Conservation (phyloP, 2,329 filamentous ascomycete genomes). For the Albophoma yamanashiensis region DNA sequence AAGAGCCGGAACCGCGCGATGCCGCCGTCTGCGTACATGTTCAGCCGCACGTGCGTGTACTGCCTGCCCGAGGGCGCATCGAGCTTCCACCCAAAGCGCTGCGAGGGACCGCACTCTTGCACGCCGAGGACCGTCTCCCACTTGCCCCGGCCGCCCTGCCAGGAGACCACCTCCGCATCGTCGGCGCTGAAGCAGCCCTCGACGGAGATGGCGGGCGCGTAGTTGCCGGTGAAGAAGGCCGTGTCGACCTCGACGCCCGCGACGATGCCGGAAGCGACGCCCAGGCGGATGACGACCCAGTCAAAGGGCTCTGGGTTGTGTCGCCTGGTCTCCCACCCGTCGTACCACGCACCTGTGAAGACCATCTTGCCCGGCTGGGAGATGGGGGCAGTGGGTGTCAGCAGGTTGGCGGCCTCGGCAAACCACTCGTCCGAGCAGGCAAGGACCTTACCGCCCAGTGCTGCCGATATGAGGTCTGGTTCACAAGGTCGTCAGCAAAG, state of each 20-base stretch:
- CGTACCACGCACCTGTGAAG: constrained; percentile 59
- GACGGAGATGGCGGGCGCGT: constrained; percentile 69
- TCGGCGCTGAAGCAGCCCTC: constrained; percentile 60
- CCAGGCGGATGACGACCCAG: constrained; percentile 56
- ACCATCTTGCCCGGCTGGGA: constrained; percentile 57
- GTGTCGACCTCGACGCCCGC: constrained; percentile 72
- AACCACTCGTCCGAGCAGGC: constrained; percentile 62
- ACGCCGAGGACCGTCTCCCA: constrained; percentile 65
- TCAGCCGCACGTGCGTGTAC: constrained; percentile 70
- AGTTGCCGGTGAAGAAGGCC: constrained; percentile 72
- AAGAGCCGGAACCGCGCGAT: constrained; percentile 73
- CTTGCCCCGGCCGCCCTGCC: constrained; percentile 45
- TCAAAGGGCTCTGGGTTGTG: constrained; percentile 56
- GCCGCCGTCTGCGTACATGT: constrained; percentile 80
- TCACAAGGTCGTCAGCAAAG: not conserved
- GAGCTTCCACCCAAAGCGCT: constrained; percentile 65
- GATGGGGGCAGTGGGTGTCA: constrained; percentile 54
- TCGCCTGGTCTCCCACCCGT: constrained; percentile 59
- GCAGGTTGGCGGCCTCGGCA: constrained; percentile 51
- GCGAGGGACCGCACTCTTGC: constrained; percentile 63
- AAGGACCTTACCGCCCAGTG: constrained; percentile 52
- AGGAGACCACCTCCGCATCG: constrained; percentile 53
- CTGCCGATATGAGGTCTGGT: constrained; percentile 48
- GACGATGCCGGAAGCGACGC: constrained; percentile 60
- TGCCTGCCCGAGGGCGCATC: constrained; percentile 47